Base-by-base conservation (phyloP, 2,329 filamentous ascomycete species). In the Exophiala xenobiotica region DNA sequence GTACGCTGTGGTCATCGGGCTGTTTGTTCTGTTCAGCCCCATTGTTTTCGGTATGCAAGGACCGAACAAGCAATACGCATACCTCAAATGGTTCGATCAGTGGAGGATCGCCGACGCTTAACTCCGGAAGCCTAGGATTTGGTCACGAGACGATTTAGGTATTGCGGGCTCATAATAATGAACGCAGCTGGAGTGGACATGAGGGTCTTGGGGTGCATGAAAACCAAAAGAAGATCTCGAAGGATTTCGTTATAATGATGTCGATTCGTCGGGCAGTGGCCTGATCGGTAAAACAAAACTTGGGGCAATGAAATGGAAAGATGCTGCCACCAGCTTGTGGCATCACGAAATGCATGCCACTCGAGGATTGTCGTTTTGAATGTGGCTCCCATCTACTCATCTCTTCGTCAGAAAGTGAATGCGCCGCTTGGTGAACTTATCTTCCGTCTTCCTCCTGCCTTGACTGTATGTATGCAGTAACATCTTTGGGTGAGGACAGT, bases 11-110 rank as follows among this genome's bases (percentile, higher is more conserved):
- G 80, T 90, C 49, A 84, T 95, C 58, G 45, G 86, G 4, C 79
- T 97, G 35, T 99, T 96, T 74, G 78, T 91, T 65, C 79, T 87
- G 64, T 99, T 99, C 76, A 86, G 92, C 61, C 91, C 88, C 18
- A 91, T 99, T 66, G 93, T 89, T 70, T 99, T 95, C 78, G 93
- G 93, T 55, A 99, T 99, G 89, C 84, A 85, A 51, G 93, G 93
- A 11, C 75, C 81, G 54, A 90, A 89, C 73, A 80, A 81, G 70
- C 76, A 97, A 68, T 99, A 92, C 81, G 80, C 77, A 63, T 91
- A 97, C 75, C 78, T 99, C 75, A 95, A 90, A 77, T 99, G 93
- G 93, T 87, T 96, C 62, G 81, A 85, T 60, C 82, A 75, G 60
- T 99, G 92, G 92, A 86, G 82, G 66, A 87, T 96, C 64, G 83